phyloP scores from a whole-genome alignment of 2,329 filamentous ascomycete genomes.

The Aspergillus sp. region DNA sequence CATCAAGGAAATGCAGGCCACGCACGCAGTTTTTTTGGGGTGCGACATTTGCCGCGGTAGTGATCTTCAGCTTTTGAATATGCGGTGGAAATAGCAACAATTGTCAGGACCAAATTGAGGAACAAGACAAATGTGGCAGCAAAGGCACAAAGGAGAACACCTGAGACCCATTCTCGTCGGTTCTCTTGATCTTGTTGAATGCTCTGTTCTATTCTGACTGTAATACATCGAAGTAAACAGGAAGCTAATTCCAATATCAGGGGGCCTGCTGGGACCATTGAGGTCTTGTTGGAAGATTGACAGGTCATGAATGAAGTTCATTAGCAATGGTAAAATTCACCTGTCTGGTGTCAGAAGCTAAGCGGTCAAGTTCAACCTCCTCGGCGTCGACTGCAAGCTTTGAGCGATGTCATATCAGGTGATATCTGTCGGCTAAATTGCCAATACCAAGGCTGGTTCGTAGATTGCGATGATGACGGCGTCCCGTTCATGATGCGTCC shows the following conservation, averaged over 20 bases:
- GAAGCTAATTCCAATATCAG: background rate
- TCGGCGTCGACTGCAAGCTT: background rate
- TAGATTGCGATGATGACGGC: background rate
- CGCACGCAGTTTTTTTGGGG: conserved; percentile 6
- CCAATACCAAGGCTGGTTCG: background rate
- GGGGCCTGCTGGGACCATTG: background rate
- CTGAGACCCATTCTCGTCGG: conserved; percentile 6
- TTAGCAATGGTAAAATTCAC: background rate
- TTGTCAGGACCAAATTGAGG: conserved; percentile 6
- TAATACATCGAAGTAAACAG: background rate
- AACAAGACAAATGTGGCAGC: background rate
- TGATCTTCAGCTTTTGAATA: background rate
- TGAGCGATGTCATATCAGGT: background rate
- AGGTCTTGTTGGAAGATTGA: background rate
- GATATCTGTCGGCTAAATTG: background rate
- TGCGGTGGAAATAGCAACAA: conserved; percentile 6
- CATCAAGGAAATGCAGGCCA: conserved; percentile 40
- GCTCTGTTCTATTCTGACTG: background rate
- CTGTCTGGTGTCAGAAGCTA: background rate
- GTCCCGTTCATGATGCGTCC: background rate
- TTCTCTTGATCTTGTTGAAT: background rate
- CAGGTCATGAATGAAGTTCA: background rate
- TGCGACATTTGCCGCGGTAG: background rate
- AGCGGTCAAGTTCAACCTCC: background rate
- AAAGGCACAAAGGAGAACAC: conserved; percentile 5